phyloP scores from a whole-genome alignment of 208 protist species.

The Trypanosomatidae sp. region DNA sequence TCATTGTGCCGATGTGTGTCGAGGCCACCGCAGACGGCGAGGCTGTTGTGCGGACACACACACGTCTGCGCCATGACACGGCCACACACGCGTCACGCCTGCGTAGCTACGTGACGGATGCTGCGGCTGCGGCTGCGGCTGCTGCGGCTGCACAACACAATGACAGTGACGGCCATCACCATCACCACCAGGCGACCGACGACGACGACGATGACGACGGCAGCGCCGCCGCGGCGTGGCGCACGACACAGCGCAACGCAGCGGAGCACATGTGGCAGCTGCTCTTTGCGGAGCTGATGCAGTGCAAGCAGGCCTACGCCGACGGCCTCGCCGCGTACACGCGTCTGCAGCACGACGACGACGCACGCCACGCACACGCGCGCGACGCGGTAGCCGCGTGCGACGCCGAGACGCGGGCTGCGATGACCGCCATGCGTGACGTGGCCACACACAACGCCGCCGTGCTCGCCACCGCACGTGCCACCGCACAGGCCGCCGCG shows the following conservation, averaged over 20 bases:
- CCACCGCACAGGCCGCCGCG: background rate
- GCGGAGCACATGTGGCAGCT: slow-evolving; percentile 37
- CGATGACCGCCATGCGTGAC: slow-evolving; percentile 5
- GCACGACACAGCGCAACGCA: background rate
- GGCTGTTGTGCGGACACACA: no score
- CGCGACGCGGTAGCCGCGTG: slow-evolving; percentile 1
- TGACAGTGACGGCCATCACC: background rate
- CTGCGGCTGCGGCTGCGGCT: background rate
- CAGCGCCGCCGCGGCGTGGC: background rate
- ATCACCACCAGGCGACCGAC: background rate
- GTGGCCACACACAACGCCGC: background rate
- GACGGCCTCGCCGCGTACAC: slow-evolving; percentile 2
- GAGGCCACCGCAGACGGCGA: no score
- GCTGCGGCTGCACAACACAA: background rate
- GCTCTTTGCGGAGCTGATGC: slow-evolving; percentile 35
- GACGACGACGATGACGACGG: background rate
- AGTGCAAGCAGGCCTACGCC: slow-evolving; percentile 16
- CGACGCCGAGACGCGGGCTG: slow-evolving; percentile 4
- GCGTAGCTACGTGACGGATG: background rate
- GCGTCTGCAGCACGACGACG: slow-evolving; percentile 5
- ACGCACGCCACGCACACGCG: slow-evolving; percentile 1
- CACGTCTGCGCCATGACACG: no score
- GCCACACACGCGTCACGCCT: no score
- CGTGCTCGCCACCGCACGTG: background rate
- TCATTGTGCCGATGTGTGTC: no score